phyloP scores from a whole-genome alignment of 2,329 filamentous ascomycete genomes.

The Ilyonectria mors-panacis region DNA sequence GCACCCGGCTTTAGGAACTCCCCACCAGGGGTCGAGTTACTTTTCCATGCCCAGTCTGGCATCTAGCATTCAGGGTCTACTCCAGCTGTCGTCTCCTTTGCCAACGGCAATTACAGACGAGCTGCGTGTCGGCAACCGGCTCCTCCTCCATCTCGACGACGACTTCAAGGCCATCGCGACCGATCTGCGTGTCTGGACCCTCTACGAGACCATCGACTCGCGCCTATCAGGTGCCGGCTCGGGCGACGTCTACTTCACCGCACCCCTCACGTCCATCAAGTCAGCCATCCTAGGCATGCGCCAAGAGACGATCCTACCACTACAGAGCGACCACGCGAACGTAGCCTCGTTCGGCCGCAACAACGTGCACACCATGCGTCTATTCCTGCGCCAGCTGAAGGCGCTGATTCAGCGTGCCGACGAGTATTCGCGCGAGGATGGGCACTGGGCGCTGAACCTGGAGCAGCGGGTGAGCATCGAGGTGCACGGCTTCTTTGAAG shows the following conservation, averaged over 20 bases:
- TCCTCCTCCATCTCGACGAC: conserved; percentile 66
- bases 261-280: conserved; percentile 71
- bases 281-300: conserved; percentile 67
- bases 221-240: conserved; percentile 63
- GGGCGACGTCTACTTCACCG: conserved; percentile 69
- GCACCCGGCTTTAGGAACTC: conserved; percentile 61
- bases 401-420: conserved; percentile 53
- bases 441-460: conserved; percentile 64
- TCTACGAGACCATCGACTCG: conserved; percentile 75
- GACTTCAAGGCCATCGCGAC: conserved; percentile 70
- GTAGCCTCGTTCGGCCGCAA: conserved; percentile 68
- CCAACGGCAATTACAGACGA: conserved; percentile 65
- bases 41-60: conserved; percentile 71
- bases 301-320: conserved; percentile 66
- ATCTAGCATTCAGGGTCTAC: conserved; percentile 66
- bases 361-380: conserved; percentile 63
- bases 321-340: conserved; percentile 69
- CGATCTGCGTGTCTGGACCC: conserved; percentile 74
- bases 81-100: conserved; percentile 66
- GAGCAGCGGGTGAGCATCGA: conserved; percentile 70
- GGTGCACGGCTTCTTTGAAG: conserved; percentile 72
- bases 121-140: conserved; percentile 65
- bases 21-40: conserved; percentile 75
- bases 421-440: conserved; percentile 45
- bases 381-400: conserved; percentile 56